Evolutionary conservation across 495 filamentous ascomycete species (phyloP).

Genomic region (Daldinia caldariorum): DNA sequence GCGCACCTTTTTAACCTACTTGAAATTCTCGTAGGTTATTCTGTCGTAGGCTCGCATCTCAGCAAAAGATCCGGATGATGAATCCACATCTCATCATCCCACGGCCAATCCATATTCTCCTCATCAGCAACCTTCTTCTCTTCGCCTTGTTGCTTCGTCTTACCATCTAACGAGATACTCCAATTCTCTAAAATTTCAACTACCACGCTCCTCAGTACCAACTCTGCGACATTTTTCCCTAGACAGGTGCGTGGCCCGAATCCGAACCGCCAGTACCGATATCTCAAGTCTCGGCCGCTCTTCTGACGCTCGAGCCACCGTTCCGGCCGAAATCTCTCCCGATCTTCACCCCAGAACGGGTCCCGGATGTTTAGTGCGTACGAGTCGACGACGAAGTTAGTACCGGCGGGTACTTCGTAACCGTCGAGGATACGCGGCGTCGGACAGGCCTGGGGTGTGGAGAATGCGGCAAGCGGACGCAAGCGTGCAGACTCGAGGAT

Average conservation of each 20-base stretch:
- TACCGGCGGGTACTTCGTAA: neutral
- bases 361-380: neutral
- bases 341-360: neutral
- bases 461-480: neutral
- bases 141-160: neutral
- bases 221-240: neutral
- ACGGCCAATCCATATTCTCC: conserved; percentile 14
- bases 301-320: conserved; percentile 1
- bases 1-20: no score
- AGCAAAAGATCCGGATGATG: conserved; percentile 8
- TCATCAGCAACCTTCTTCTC: neutral
- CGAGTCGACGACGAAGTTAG: neutral
- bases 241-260: neutral
- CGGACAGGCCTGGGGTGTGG: neutral
- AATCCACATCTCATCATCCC: conserved; percentile 21
- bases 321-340: neutral
- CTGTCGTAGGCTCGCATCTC: neutral
- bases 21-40: no score
- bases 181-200: neutral
- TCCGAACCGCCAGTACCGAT: neutral
- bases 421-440: conserved; percentile 1
- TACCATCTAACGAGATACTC: neutral
- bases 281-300: neutral
- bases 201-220: neutral
- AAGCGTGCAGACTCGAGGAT: conserved; percentile 1